Evolutionary conservation across 1,139 yeast genomes (phyloP), one percentile per base, ranked within the genome.

Genomic region (Yamadazyma sp.): DNA sequence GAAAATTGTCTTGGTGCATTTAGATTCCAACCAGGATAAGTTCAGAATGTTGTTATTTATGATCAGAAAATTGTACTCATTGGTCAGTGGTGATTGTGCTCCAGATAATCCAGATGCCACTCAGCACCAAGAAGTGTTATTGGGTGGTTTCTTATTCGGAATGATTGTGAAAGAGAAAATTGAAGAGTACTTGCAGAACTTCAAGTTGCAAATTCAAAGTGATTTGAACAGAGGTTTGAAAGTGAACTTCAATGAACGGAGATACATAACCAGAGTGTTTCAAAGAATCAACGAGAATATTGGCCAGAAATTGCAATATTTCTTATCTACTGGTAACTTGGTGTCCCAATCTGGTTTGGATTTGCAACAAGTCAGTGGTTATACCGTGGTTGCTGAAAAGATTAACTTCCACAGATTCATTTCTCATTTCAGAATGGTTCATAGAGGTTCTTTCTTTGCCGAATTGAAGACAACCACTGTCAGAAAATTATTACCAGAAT

Each of bases 61-160:
- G 97, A 82, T 92, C 54, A 81, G 98, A 73, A 94, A 92, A 64
- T 76, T 92, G 44, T 94, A 94, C 61, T 77, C 97, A 1, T 74
- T 94, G 49, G 97, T 92, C 35, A 96, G 96, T 29, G 97, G 97
- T 42, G 97, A 90, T 57, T 90, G 97, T 65, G 73, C 92, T 42
- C 94, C 97, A 17, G 99, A 92, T 62, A 92, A 94, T 67, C 98
- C 99, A 56, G 99, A 92, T 82, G 95, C 97, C 31, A 88, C 97
- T 8, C 98, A 94, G 70, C 97, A 92, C 72, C 99, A 92, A 68
- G 99, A 92, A 68, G 89, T 92, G 23, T 70, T 92, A 48, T 74
- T 92, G 40, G 98, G 98, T 46, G 99, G 99, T 16, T 89, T 92
- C 76, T 72, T 92, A 41, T 92, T 88, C 56, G 97, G 97, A 50